Evolutionary conservation across 2,329 filamentous ascomycete genomes (phyloP).

Genomic region (Apiospora pterosperma): DNA sequence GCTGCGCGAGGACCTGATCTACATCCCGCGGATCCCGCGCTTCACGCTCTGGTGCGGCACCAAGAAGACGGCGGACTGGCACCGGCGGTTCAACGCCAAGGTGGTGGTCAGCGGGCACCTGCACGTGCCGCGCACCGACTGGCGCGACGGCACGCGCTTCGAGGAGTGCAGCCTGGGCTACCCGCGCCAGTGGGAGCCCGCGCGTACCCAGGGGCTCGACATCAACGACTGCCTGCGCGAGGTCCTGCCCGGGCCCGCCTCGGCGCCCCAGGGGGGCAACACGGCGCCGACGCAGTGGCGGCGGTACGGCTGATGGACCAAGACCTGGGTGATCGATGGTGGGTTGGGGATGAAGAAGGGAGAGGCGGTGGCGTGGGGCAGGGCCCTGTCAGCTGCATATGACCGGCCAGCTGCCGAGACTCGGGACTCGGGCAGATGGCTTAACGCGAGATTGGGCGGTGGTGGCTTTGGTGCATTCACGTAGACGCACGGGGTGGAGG

Average conservation of each 20-base stretch:
- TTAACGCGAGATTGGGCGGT: too few species aligned
- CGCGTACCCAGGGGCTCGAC: conserved; percentile 22
- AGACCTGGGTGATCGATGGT: too few species aligned
- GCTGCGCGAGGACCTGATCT: conserved; percentile 31
- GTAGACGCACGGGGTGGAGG: too few species aligned
- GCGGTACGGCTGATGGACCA: not conserved
- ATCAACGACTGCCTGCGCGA: conserved; percentile 33
- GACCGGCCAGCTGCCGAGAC: too few species aligned
- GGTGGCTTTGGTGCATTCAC: too few species aligned
- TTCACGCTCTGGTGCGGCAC: conserved; percentile 38
- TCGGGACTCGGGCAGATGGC: too few species aligned
- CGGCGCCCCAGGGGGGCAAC: not conserved
- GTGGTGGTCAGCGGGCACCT: conserved; percentile 34
- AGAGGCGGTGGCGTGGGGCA: not conserved
- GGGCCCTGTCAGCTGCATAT: too few species aligned
- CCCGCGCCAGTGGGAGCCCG: conserved; percentile 32
- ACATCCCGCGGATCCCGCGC: conserved; percentile 30
- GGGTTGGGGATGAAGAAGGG: not conserved
- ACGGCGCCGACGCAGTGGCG: not conserved
- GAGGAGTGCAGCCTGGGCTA: conserved; percentile 36
- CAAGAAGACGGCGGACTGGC: conserved; percentile 31
- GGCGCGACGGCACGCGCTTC: conserved; percentile 33
- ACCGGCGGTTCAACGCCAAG: conserved; percentile 29
- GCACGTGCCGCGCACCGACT: conserved; percentile 35
- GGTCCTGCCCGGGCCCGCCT: conserved; percentile 25